Conservation (phyloP, 1,139 yeast species). For the Debaryomycetaceae sp. region DNA sequence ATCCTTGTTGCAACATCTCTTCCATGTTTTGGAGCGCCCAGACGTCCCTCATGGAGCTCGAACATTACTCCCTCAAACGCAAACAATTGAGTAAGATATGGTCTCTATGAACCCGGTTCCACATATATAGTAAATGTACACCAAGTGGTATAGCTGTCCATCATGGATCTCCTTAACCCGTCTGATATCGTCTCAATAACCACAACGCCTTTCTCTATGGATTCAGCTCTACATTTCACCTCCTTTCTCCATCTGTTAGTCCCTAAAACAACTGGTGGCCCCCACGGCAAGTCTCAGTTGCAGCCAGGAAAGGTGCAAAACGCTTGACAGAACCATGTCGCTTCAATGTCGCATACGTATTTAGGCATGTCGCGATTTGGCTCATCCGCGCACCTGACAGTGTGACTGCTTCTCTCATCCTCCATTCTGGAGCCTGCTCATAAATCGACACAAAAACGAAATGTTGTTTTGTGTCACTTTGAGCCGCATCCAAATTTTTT, state of each 20-base stretch:
- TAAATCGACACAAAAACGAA: background rate
- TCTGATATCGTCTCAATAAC: too few species aligned
- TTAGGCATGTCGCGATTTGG: background rate
- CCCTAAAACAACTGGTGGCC: too few species aligned
- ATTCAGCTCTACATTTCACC: too few species aligned
- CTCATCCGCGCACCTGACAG: background rate
- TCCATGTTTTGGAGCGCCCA: conserved; percentile 27
- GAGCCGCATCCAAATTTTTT: background rate
- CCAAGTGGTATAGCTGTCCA: too few species aligned
- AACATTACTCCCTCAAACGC: conserved; percentile 23
- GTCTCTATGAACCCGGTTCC: background rate
- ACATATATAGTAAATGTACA: background rate
- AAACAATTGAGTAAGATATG: conserved; percentile 5
- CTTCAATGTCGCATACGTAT: background rate
- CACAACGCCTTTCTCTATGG: too few species aligned
- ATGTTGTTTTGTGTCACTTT: background rate
- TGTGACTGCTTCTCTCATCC: background rate
- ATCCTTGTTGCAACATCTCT: background rate
- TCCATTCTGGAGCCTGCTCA: background rate
- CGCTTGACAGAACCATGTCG: background rate
- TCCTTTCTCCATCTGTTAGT: too few species aligned
- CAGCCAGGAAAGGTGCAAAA: background rate
- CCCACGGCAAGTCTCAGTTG: background rate
- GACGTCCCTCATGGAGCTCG: conserved; percentile 24
- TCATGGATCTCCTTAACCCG: too few species aligned